These are phyloP conservation scores for Draba incana DNA, from an alignment of 345 rosid genomes.

Conservation along the genomic window DNA sequence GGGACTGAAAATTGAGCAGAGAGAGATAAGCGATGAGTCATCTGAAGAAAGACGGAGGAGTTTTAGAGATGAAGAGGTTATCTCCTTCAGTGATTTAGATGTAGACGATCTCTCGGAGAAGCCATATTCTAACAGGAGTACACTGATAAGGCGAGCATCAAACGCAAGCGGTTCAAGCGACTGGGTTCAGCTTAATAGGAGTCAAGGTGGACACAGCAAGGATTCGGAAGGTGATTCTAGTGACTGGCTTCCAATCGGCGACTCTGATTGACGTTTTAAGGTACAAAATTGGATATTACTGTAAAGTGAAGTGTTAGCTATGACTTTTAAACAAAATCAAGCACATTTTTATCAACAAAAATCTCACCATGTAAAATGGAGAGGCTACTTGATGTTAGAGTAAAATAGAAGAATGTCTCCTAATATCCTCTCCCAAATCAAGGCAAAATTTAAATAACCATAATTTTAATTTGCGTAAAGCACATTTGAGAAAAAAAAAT, in stretches of 20 bases:
- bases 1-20: conserved; percentile 42
- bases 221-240: conserved; percentile 67
- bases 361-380: conserved; percentile 7
- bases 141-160: conserved; percentile 40
- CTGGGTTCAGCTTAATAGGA: conserved; percentile 61
- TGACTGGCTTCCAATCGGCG: conserved; percentile 70
- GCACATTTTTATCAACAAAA: conserved; percentile 18
- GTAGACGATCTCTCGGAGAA: conserved; percentile 46
- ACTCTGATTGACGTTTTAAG: conserved; percentile 46
- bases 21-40: conserved; percentile 47
- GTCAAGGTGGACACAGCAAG: conserved; percentile 50
- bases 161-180: conserved; percentile 55
- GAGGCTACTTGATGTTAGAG: conserved; percentile 1
- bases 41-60: conserved; percentile 46
- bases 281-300: conserved; percentile 38
- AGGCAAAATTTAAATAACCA: not conserved
- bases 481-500: no score
- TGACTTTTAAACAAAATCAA: not conserved
- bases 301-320: conserved; percentile 41
- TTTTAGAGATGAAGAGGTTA: conserved; percentile 49
- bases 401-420: not conserved
- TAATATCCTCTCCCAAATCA: no score
- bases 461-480: no score
- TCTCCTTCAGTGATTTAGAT: conserved; percentile 71
- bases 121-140: conserved; percentile 31